Base-by-base conservation (phyloP, 805 yeast genomes). In the Wickerhamiella hasegawae region DNA sequence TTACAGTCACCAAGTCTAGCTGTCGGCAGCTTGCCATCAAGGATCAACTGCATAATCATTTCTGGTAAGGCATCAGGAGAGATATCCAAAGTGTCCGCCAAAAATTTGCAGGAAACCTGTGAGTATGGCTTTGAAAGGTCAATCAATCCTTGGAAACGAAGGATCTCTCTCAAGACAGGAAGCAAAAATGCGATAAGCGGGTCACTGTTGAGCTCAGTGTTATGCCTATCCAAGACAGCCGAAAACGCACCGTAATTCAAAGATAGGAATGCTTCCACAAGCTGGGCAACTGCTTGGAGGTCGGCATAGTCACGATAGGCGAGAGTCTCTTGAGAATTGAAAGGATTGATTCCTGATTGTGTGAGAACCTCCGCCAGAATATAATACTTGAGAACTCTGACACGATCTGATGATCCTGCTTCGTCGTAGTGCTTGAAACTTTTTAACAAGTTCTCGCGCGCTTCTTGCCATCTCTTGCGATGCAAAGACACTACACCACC, bases 401-500 rank as follows among this genome's bases (percentile, higher is more conserved):
- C 59, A 44, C 83, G 68, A 34, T 66, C 66, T 29, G 66, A 65
- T 41, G 74, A 74, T 12, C 84, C 87, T 25, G 75, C 65, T 46
- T 73, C 79, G 45, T 73, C 77, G 46, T 67, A 73, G 35, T 66
- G 67, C 41, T 69, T 69, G 49, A 73, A 73, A 21, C 73, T 59
- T 41, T 67, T 73, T 43, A 68, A 68, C 37, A 72, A 68, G 37
- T 59, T 65, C 37, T 64, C 63, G 8, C 73, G 59, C 0, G 81
- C 83, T 33, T 53, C 53, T 23, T 66, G 71, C 60, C 67, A 80
- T 41, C 73, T 69, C 11, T 66, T 34, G 18, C 32, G 21, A 40
- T 68, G 61, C 65, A 79, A 72, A 33, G 69, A 66, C 42, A 80
- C 63, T 35, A 71, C 66, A 2, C 84, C 93, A 0, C 83, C 81